Evolutionary conservation across 1,139 yeast genomes (phyloP), one percentile per base, ranked within the genome.

Genomic region (Sugiyamaella novakii): DNA sequence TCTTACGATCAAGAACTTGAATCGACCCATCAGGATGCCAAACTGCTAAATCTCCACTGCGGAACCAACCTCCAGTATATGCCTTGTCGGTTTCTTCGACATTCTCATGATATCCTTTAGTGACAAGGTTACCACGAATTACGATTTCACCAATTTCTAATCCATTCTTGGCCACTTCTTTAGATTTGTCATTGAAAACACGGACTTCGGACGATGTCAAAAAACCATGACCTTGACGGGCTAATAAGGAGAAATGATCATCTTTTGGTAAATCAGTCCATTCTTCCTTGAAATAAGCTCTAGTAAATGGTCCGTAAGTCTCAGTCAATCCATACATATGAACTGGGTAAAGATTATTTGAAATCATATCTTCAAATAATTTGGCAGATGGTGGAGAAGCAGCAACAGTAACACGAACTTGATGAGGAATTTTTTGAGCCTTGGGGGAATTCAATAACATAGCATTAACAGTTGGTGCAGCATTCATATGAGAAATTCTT

Each of bases 291-390:
- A 61, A 64, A 51, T 68, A 67, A 17, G 65, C 57, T 36, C 67
- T 55, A 12, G 70, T 65, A 46, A 65, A 64, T 5, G 73, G 73
- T 4, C 73, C 73, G 42, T 68, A 69, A 3, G 73, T 69, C 57
- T 69, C 73, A 2, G 94, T 85, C 54, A 84, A 71, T 1, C 95
- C 95, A 63, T 85, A 86, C 47, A 89, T 88, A 67, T 85, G 92
- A 25, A 69, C 69, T 6, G 73, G 72, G 40, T 54, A 54, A 27
- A 69, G 59, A 51, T 68, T 68, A 47, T 59, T 59, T 17, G 59
- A 53, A 36, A 65, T 57, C 72, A 69, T 68, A 35, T 63, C 64
- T 50, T 66, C 61, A 54, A 69, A 68, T 17, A 69, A 57, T 25
- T 65, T 58, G 3, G 71, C 68, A 5, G 64, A 57, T 3, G 73